Evolutionary conservation across 345 rosid species (phyloP).

Genomic region (Durio zibethinus): DNA sequence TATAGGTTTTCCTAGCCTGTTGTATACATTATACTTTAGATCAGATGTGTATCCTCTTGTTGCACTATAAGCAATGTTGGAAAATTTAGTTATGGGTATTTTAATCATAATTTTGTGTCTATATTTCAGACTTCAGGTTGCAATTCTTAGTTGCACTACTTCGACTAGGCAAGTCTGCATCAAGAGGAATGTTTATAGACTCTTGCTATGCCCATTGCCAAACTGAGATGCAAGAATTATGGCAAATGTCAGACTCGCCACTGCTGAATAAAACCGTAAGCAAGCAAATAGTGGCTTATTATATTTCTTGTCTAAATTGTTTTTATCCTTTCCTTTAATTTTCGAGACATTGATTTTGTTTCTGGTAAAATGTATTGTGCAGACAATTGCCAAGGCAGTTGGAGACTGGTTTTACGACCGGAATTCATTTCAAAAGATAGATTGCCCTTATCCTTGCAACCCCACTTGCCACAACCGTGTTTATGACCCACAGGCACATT

Average conservation of each 20-base stretch:
- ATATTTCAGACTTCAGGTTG: slow-evolving; percentile 60
- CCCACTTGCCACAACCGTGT: slow-evolving; percentile 70
- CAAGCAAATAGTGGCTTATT: background rate
- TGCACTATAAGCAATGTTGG: background rate
- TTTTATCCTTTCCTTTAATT: no score
- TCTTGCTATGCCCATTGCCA: slow-evolving; percentile 91
- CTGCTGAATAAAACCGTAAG: slow-evolving; percentile 48
- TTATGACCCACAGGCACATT: slow-evolving; percentile 24
- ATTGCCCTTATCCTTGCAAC: slow-evolving; percentile 95
- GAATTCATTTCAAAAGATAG: slow-evolving; percentile 60
- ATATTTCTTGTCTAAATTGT: background rate
- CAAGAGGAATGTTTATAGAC: slow-evolving; percentile 77
- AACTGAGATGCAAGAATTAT: slow-evolving; percentile 70
- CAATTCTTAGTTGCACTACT: slow-evolving; percentile 59
- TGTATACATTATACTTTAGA: no score
- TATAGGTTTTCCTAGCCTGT: no score
- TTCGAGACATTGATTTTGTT: no score
- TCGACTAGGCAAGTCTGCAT: slow-evolving; percentile 45
- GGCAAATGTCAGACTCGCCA: slow-evolving; percentile 76
- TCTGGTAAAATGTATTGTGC: slow-evolving; percentile 16
- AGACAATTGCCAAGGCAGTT: slow-evolving; percentile 81
- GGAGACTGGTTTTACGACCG: slow-evolving; percentile 89
- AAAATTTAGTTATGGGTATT: no score
- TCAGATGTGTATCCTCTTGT: no score
- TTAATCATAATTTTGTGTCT: background rate